phyloP scores from a whole-genome alignment of 2,329 filamentous ascomycete species.

The Coniochaeta hoffmannii region DNA sequence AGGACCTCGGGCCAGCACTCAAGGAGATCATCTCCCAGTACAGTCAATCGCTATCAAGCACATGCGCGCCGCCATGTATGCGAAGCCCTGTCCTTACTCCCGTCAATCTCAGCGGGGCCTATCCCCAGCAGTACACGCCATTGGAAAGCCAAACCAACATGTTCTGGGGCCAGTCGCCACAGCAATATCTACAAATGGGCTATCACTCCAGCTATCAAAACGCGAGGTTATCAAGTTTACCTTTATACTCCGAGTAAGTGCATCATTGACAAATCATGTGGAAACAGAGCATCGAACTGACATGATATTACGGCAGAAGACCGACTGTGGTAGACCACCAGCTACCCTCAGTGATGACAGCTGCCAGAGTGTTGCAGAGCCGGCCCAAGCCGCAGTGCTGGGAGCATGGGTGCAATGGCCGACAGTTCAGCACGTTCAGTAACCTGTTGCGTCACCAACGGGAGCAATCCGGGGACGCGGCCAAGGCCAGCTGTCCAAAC shows the following conservation, averaged over 20 bases:
- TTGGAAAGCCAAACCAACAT: slow-evolving; percentile 27
- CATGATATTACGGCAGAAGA: slow-evolving; percentile 2
- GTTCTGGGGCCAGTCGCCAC: slow-evolving; percentile 23
- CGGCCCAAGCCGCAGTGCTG: slow-evolving; percentile 93
- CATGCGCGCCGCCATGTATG: slow-evolving; percentile 12
- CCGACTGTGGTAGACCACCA: slow-evolving; percentile 16
- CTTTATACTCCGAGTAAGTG: slow-evolving; percentile 23
- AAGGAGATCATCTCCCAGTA: slow-evolving; percentile 99
- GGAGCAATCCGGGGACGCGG: slow-evolving; percentile 85
- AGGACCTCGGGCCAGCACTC: slow-evolving; percentile 74
- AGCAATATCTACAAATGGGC: slow-evolving; percentile 18
- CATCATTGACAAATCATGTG: not conserved
- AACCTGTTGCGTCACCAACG: slow-evolving; percentile 88
- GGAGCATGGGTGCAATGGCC: slow-evolving; percentile 94
- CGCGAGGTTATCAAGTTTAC: slow-evolving; percentile 18
- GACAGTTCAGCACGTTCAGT: slow-evolving; percentile 94
- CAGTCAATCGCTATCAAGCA: slow-evolving; percentile 31
- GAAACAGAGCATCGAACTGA: slow-evolving; percentile 6
- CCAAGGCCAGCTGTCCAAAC: slow-evolving; percentile 82
- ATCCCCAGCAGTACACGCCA: slow-evolving; percentile 35
- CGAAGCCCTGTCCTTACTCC: slow-evolving; percentile 34
- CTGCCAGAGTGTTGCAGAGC: slow-evolving; percentile 62
- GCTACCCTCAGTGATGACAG: slow-evolving; percentile 17
- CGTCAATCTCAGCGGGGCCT: slow-evolving; percentile 27
- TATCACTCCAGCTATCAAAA: slow-evolving; percentile 21